A percentile compares a stretch with the other conserved stretches of the same genome.
Conservation (phyloP, 169 alveolate genomes). For the Plasmodium gaboni region DNA sequence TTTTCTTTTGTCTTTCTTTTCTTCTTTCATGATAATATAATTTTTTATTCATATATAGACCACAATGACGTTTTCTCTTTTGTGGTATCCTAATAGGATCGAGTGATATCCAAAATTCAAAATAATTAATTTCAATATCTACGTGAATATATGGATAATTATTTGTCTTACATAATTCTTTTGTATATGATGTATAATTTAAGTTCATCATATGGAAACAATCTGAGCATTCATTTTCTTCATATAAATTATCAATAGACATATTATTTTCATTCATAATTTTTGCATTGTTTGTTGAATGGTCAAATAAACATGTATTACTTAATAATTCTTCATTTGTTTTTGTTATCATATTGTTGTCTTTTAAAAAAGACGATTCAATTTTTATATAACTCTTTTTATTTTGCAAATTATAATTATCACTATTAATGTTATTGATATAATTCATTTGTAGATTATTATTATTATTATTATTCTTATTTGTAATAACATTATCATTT, state of each 20-base stretch:
- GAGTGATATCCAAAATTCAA: constrained; percentile 63
- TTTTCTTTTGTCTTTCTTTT: constrained; percentile 4
- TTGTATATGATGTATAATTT: constrained; percentile 65
- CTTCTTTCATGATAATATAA: constrained; percentile 7
- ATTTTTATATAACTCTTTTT: not conserved
- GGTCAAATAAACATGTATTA: not conserved
- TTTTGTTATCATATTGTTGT: not conserved
- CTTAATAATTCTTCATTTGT: constrained; percentile 7
- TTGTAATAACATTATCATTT: not conserved
- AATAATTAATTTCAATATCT: constrained; percentile 72
- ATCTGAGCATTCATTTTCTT: constrained; percentile 5
- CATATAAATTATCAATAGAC: constrained; percentile 5
- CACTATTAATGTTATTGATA: no score
- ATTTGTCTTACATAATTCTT: constrained; percentile 47
- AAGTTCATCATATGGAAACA: constrained; percentile 42
- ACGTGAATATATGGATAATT: constrained; percentile 60
- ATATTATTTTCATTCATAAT: not conserved
- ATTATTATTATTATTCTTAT: not conserved
- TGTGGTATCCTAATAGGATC: constrained; percentile 75
- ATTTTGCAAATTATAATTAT: not conserved
- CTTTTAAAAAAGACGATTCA: not conserved
- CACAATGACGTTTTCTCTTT: constrained; percentile 8
- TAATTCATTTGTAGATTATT: no score
- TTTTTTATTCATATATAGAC: constrained; percentile 6
- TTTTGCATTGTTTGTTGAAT: not conserved